Evolutionary conservation across 1,139 yeast genomes (phyloP).

Genomic region (Scheffersomyces quercinus): DNA sequence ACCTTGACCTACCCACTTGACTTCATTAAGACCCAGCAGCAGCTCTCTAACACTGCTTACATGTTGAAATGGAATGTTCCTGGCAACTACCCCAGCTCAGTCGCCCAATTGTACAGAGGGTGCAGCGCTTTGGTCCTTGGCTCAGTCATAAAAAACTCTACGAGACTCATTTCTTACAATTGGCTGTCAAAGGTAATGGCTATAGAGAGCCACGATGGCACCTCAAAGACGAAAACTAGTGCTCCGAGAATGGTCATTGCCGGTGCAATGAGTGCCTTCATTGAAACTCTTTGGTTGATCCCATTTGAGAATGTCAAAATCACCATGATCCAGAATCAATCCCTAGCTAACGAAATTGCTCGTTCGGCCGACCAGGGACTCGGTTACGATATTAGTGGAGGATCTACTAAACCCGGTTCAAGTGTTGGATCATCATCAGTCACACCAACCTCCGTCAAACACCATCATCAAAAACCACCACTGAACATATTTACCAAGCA

Average conservation of each 20-base stretch:
- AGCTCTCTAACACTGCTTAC: conserved; percentile 50
- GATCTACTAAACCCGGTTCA: background rate
- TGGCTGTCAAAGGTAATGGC: conserved; percentile 78
- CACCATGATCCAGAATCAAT: conserved; percentile 74
- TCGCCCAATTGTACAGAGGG: conserved; percentile 63
- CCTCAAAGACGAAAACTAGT: conserved; percentile 44
- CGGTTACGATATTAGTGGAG: conserved; percentile 25
- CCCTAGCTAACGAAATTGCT: conserved; percentile 35
- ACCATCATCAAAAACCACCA: conserved; percentile 27
- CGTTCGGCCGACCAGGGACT: conserved; percentile 20
- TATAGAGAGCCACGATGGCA: conserved; percentile 41
- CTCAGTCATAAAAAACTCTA: conserved; percentile 66
- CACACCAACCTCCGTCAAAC: background rate
- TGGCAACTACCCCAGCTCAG: conserved; percentile 39
- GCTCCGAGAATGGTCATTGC: conserved; percentile 81
- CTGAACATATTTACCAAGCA: conserved; percentile 32
- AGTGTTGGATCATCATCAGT: conserved; percentile 6
- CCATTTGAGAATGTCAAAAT: conserved; percentile 92
- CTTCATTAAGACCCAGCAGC: conserved; percentile 72
- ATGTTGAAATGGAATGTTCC: conserved; percentile 38
- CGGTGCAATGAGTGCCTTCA: conserved; percentile 79
- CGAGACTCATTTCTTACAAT: conserved; percentile 74
- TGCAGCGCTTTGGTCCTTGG: conserved; percentile 81
- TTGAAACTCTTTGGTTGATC: conserved; percentile 79
- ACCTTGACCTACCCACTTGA: conserved; percentile 83